A percentile compares a stretch with the other conserved stretches of the same genome.
These are phyloP conservation scores for Oxytropis ochrocephala DNA, from an alignment of 306 rosid species.

Conservation along the genomic window DNA sequence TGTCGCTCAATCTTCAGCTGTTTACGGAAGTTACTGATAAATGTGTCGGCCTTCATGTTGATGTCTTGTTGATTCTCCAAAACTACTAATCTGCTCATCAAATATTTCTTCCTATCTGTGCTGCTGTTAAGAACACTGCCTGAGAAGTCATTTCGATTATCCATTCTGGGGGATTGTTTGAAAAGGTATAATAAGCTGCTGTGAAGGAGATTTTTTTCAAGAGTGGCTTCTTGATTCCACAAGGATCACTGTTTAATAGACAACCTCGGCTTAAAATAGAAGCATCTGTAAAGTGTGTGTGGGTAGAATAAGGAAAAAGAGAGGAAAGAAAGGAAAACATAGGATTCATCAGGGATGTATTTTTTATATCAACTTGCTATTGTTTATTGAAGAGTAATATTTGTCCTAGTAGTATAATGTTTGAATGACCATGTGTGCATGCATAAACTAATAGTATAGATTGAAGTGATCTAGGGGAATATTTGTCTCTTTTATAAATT, in stretches of 20 bases:
- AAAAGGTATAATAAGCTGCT: too few species aligned
- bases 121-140: too few species aligned
- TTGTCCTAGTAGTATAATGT: too few species aligned
- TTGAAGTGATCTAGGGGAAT: background rate
- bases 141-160: too few species aligned
- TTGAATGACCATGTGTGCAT: background rate
- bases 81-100: too few species aligned
- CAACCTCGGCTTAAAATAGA: constrained; percentile 6
- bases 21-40: constrained; percentile 50
- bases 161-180: too few species aligned
- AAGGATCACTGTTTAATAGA: constrained; percentile 12
- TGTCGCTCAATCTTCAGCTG: constrained; percentile 50
- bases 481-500: background rate
- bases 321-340: background rate
- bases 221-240: background rate
- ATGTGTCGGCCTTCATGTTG: constrained; percentile 48
- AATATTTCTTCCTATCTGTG: too few species aligned
- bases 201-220: background rate
- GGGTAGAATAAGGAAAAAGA: constrained; percentile 18
- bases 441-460: background rate
- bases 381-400: too few species aligned
- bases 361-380: background rate
- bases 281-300: constrained; percentile 23
- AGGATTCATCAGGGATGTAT: background rate
- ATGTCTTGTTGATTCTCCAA: constrained; percentile 26